Percentiles rank a stretch among this genome's conserved stretches.
Conservation (phyloP, 1,284 basidiomycete genomes). For the Vanrija humicola region DNA sequence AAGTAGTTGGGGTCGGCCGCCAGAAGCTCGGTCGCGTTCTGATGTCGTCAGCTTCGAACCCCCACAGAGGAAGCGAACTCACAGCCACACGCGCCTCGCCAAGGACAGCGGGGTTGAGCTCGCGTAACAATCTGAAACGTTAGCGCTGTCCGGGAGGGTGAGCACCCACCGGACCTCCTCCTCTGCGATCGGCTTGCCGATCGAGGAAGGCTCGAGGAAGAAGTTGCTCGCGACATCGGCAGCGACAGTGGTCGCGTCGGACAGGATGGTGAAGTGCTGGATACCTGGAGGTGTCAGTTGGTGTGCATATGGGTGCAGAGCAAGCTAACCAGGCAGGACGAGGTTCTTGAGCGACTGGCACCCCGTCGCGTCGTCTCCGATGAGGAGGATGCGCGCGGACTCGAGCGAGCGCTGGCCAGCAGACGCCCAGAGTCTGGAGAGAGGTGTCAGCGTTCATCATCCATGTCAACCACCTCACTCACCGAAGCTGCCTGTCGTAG, state of each 20-base stretch:
- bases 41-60: slow-evolving; percentile 1
- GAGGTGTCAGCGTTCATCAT: neutral
- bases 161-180: slow-evolving; percentile 63
- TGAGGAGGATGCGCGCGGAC: slow-evolving; percentile 71
- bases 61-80: slow-evolving; percentile 14
- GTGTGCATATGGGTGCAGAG: too few relatives aligned
- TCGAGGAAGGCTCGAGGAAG: slow-evolving; percentile 73
- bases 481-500: slow-evolving; percentile 90
- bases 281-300: slow-evolving; percentile 54
- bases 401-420: slow-evolving; percentile 91
- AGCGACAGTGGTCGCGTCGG: slow-evolving; percentile 59
- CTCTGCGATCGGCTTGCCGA: slow-evolving; percentile 73
- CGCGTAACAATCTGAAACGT: slow-evolving; percentile 57
- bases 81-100: slow-evolving; percentile 63
- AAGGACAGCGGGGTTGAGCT: slow-evolving; percentile 83
- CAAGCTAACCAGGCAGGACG: slow-evolving; percentile 73
- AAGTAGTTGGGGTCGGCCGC: slow-evolving; percentile 55
- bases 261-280: slow-evolving; percentile 84
- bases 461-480: too few relatives aligned
- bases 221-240: slow-evolving; percentile 93
- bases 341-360: slow-evolving; percentile 90
- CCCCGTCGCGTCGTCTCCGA: slow-evolving; percentile 74
- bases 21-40: slow-evolving; percentile 60
- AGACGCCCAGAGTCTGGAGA: slow-evolving; percentile 80
- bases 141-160: too few relatives aligned